Base-by-base conservation (phyloP, 768 basidiomycete genomes). In the Lactarius sp. region DNA sequence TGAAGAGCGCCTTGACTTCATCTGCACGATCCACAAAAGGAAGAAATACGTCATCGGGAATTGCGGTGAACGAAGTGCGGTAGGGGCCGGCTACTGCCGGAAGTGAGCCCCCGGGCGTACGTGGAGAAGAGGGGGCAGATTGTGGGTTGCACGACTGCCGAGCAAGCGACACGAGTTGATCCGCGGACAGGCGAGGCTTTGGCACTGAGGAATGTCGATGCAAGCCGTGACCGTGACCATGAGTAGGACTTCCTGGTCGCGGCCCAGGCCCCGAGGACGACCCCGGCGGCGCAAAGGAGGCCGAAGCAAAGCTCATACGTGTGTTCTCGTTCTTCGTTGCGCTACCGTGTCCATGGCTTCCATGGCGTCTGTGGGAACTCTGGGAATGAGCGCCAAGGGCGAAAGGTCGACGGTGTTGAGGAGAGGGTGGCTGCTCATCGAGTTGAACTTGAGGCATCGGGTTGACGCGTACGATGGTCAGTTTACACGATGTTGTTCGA, bases 21-120 rank as follows among this genome's bases (percentile, higher is more conserved):
- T 77, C 74, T 0, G 91, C 82, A 20, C 94, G 85, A 67, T 95
- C 87, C 66, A 95, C 80, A 75, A 94, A 97, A 1, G 94, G 94
- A 14, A 97, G 83, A 68, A 85, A 87, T 36, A 91, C 83, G 64
- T 90, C 85, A 22, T 85, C 83, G 6, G 88, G 88, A 1, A 94
- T 80, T 0, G 84, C 84, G 0, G 88, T 89, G 71, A 92, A 92
- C 1, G 84, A 83, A 2, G 84, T 82, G 4, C 83, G 83, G 0
- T 62, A 53, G 49, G 68, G 59, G 22, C 62, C 39, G 56, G 56
- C 69, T 39, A 36, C 9, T 64, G 66, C 36, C 68, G 63, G 20
- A 33, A 69, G 41, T 61, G 53, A 55, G 52, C 68, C 59, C 60
- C 63, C 47, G 66, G 59, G 55, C 67, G 70, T 52, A 69, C 64